These are phyloP conservation scores for Panicum hallii DNA, from an alignment of 202 grass and related monocot genomes.

Conservation along the genomic window DNA sequence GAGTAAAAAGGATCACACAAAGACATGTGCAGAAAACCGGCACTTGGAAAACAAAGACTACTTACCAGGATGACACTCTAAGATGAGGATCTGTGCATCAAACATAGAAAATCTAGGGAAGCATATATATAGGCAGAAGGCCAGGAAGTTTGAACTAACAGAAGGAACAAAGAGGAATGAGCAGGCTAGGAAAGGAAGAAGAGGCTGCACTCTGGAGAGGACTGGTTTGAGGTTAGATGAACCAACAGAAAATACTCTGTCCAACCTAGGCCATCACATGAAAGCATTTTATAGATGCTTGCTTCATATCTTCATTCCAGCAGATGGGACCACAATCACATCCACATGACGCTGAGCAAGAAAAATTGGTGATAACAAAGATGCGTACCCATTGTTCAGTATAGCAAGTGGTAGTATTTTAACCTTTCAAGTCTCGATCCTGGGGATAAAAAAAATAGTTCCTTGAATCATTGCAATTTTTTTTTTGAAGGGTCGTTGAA, in stretches of 20 bases:
- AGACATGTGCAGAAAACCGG: not conserved
- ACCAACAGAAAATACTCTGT: conserved; percentile 5
- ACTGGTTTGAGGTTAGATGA: not conserved
- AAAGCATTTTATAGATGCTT: not conserved
- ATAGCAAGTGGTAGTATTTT: conserved; percentile 16
- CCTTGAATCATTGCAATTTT: conserved; percentile 3
- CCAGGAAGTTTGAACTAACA: not conserved
- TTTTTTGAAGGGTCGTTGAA: not conserved
- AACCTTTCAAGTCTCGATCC: not conserved
- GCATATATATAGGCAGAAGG: not conserved
- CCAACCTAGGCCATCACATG: not conserved
- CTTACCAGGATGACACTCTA: not conserved
- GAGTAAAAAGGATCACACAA: not conserved
- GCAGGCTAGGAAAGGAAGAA: not conserved
- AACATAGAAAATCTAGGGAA: not conserved
- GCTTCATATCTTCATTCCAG: not conserved
- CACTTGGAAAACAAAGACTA: conserved; percentile 7
- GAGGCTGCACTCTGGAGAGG: not conserved
- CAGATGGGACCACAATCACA: conserved; percentile 18
- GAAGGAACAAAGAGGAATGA: not conserved
- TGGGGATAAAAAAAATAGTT: not conserved
- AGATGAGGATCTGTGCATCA: not conserved
- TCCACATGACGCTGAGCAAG: not conserved
- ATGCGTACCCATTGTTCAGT: too few relatives aligned
- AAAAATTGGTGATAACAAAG: not conserved